Conservation (phyloP, 2,329 filamentous ascomycete genomes). For the Aspergillus uvarum region DNA sequence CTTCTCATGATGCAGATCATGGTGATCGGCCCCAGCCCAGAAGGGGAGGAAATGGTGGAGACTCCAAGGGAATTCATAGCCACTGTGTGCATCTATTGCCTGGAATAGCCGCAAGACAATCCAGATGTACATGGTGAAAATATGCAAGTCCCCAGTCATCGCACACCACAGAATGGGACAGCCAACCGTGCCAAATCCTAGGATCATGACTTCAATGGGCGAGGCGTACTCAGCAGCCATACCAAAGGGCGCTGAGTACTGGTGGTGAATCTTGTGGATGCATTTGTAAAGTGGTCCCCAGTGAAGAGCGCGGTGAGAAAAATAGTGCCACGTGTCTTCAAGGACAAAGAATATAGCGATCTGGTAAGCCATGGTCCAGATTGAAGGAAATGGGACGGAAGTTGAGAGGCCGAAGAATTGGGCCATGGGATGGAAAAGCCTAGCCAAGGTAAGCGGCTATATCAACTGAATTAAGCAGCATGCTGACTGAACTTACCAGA, state of each 20-base stretch:
- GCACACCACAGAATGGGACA: constrained; percentile 80
- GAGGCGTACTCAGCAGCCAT: constrained; percentile 96
- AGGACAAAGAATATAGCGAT: constrained; percentile 92
- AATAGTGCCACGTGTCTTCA: constrained; percentile 99
- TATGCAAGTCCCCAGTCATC: constrained; percentile 82
- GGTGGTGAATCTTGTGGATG: constrained; percentile 99
- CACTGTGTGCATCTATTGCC: constrained; percentile 95
- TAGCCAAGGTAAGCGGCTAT: constrained; percentile 20
- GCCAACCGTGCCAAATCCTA: constrained; percentile 83
- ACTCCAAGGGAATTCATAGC: constrained; percentile 98
- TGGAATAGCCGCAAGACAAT: constrained; percentile 91
- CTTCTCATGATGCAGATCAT: constrained; percentile 95
- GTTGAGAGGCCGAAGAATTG: constrained; percentile 88
- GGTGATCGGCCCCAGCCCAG: constrained; percentile 96
- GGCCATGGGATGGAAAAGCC: constrained; percentile 93
- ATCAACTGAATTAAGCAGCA: not conserved
- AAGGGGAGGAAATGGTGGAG: constrained; percentile 93
- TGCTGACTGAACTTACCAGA: constrained; percentile 60
- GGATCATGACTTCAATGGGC: constrained; percentile 92
- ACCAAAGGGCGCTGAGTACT: constrained; percentile 96
- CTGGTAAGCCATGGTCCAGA: constrained; percentile 85
- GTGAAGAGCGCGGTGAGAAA: constrained; percentile 88
- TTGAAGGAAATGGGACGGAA: constrained; percentile 81
- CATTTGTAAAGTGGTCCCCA: constrained; percentile 93
- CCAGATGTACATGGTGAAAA: constrained; percentile 97